These are phyloP conservation scores for Microascus cirrosus DNA, from an alignment of 2,329 filamentous ascomycete genomes.

Conservation along the genomic window DNA sequence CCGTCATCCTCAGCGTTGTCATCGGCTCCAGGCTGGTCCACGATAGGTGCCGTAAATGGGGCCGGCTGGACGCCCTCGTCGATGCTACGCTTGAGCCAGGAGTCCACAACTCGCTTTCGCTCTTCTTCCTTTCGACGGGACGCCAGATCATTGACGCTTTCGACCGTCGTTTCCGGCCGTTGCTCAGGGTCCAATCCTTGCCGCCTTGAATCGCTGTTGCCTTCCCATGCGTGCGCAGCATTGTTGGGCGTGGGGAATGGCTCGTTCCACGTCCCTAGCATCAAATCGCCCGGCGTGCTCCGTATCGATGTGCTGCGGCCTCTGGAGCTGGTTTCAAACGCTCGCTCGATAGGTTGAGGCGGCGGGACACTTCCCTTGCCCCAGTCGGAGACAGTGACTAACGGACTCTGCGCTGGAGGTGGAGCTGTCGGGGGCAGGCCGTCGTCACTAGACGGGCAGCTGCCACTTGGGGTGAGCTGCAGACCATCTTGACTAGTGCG, in stretches of 20 bases:
- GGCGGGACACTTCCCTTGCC: slow-evolving; percentile 27
- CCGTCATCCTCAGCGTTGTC: slow-evolving; percentile 25
- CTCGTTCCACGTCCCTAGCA: slow-evolving; percentile 14
- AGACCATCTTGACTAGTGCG: slow-evolving; percentile 10
- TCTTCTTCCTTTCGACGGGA: slow-evolving; percentile 27
- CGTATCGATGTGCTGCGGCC: slow-evolving; percentile 19
- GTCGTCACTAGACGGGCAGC: slow-evolving; percentile 39
- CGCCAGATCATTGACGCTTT: slow-evolving; percentile 37
- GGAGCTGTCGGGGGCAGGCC: slow-evolving; percentile 20
- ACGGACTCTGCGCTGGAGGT: slow-evolving; percentile 38
- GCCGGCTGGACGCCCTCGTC: slow-evolving; percentile 5
- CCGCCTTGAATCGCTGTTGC: background rate
- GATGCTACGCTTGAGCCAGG: slow-evolving; percentile 32
- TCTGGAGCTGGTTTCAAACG: slow-evolving; percentile 15
- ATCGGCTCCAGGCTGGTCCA: slow-evolving; percentile 13
- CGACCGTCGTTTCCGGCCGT: slow-evolving; percentile 29
- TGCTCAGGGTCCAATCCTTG: slow-evolving; percentile 34
- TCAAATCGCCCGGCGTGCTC: slow-evolving; percentile 27
- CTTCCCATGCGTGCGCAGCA: background rate
- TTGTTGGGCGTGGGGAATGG: slow-evolving; percentile 5
- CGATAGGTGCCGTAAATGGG: slow-evolving; percentile 12
- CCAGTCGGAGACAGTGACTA: slow-evolving; percentile 46
- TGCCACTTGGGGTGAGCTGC: slow-evolving; percentile 38
- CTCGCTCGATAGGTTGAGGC: slow-evolving; percentile 24
- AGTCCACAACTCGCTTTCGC: slow-evolving; percentile 36